A percentile compares a stretch with the other conserved stretches of the same genome.
Conservation (phyloP, 1,284 basidiomycete species). For the Irpex sp. region DNA sequence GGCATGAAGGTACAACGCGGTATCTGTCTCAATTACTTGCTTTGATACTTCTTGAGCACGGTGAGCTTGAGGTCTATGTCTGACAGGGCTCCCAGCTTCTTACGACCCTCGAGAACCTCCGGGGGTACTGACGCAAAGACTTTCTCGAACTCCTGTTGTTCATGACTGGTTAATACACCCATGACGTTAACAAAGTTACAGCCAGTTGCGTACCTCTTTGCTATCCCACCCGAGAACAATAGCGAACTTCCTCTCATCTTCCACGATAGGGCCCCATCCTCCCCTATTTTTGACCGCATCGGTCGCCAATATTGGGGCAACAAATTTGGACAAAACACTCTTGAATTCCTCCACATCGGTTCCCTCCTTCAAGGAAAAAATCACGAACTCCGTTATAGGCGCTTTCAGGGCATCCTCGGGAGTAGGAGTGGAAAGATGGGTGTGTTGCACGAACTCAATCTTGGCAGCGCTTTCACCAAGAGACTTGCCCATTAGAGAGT, state of each 20-base stretch:
- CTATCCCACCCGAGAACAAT: not conserved
- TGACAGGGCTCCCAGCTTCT: not conserved
- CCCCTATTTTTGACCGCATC: not conserved
- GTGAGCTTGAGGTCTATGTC: not conserved
- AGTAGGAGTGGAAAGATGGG: not conserved
- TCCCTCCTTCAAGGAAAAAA: not conserved
- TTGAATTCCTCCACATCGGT: not conserved
- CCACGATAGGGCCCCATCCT: not conserved
- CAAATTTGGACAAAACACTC: not conserved
- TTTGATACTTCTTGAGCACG: not conserved
- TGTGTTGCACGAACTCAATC: not conserved
- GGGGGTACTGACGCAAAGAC: not conserved
- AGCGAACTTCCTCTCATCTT: not conserved
- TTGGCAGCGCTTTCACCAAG: not conserved
- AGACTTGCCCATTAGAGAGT: not conserved
- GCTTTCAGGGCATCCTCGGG: not conserved
- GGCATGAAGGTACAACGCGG: too few relatives aligned
- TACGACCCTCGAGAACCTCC: not conserved
- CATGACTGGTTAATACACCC: too few relatives aligned
- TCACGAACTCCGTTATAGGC: not conserved
- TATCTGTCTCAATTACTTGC: too few relatives aligned
- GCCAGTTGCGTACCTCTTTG: not conserved
- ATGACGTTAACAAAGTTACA: too few relatives aligned
- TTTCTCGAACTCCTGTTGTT: not conserved
- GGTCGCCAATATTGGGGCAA: not conserved